phyloP scores from a whole-genome alignment of 192 early-diverging fungal species.

The Coemansia guatemalensis region DNA sequence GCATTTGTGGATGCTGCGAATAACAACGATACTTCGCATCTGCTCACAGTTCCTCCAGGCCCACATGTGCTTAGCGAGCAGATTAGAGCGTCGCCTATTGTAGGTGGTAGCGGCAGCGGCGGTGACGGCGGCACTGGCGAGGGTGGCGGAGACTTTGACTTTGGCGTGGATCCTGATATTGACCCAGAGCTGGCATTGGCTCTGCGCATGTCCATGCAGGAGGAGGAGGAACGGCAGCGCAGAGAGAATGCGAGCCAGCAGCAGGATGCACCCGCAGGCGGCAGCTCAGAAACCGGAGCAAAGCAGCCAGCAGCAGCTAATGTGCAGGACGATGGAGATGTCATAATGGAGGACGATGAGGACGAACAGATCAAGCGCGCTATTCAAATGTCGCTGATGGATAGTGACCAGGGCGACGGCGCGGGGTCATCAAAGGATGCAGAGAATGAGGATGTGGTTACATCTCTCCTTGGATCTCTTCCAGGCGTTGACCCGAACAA shows the following conservation, averaged over 20 bases:
- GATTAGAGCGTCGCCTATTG: constrained; percentile 82
- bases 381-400: constrained; percentile 54
- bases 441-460: constrained; percentile 63
- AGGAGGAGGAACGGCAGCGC: constrained; percentile 87
- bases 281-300: background rate
- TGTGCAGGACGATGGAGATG: constrained; percentile 26
- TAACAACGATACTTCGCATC: constrained; percentile 89
- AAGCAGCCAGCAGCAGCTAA: background rate
- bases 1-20: constrained; percentile 90
- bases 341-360: constrained; percentile 46
- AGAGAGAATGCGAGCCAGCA: constrained; percentile 27
- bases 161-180: constrained; percentile 90
- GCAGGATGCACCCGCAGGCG: constrained; percentile 1
- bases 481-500: constrained; percentile 88
- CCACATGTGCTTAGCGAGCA: constrained; percentile 87
- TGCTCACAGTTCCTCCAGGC: constrained; percentile 91
- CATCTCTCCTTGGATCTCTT: constrained; percentile 73
- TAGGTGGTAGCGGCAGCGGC: constrained; percentile 79
- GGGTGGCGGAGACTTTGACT: constrained; percentile 68
- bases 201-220: constrained; percentile 93
- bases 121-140: constrained; percentile 57
- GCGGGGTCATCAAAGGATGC: constrained; percentile 33
- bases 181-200: constrained; percentile 93
- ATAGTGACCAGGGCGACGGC: constrained; percentile 21
- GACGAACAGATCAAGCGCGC: constrained; percentile 50